Evolutionary conservation across 306 rosid species (phyloP).

Genomic region (Trichosanthes truncata): DNA sequence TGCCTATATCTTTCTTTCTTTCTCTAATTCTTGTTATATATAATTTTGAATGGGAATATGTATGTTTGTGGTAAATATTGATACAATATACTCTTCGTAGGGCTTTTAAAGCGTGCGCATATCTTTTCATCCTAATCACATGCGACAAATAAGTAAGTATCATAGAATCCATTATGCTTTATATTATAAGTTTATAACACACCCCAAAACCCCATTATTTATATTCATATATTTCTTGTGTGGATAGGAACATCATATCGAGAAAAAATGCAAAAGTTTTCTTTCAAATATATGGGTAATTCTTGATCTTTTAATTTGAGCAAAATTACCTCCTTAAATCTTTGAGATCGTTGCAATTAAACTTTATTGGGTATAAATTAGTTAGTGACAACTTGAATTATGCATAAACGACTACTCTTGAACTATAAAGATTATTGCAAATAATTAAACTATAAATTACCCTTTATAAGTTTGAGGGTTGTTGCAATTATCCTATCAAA

Average conservation of each 20-base stretch:
- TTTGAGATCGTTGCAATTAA: neutral
- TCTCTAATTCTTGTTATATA: neutral
- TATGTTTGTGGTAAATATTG: constrained; percentile 7
- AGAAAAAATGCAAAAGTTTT: neutral
- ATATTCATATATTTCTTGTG: neutral
- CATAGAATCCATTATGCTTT: neutral
- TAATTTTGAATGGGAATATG: neutral
- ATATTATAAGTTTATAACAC: neutral
- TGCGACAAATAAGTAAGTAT: constrained; percentile 4
- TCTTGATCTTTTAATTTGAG: neutral
- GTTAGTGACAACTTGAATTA: neutral
- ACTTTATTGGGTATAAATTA: no score
- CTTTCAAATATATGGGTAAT: neutral
- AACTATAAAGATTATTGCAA: no score
- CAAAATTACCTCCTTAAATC: neutral
- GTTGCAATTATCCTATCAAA: no score
- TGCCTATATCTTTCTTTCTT: neutral
- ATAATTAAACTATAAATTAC: no score
- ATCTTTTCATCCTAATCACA: constrained; percentile 3
- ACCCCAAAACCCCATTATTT: neutral
- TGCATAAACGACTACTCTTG: neutral
- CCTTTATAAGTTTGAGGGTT: no score
- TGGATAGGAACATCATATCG: neutral
- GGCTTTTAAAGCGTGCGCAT: constrained; percentile 12
- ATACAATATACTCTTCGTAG: constrained; percentile 2